Base-by-base conservation (phyloP, 805 yeast species). In the Yarrowia sp. region DNA sequence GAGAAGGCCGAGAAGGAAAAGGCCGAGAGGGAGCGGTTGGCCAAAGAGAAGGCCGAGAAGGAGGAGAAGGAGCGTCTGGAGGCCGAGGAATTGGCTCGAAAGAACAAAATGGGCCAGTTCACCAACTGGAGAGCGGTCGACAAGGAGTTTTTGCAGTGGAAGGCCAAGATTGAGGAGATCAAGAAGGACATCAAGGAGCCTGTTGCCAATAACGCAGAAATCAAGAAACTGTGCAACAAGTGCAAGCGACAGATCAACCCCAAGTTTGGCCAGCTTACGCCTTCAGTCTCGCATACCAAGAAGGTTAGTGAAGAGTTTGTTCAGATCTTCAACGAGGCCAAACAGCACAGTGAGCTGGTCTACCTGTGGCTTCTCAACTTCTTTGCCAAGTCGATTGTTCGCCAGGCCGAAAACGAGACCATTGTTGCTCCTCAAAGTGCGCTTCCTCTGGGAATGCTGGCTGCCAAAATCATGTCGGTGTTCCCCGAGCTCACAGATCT, bases 401-500 rank as follows among this genome's bases (percentile, higher is more conserved):
- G 89, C 34, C 99, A 95, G 78, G 94, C 98, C 0, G 98, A 93
- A 77, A 86, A 96, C 0, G 99, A 95, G 77, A 93, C 92, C 9
- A 83, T 89, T 15, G 96, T 90, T 0, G 85, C 88, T 68, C 87
- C 96, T 1, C 84, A 85, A 50, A 86, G 92, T 3, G 90, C 97
- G 0, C 73, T 90, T 9, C 96, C 99, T 0, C 79, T 95, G 53
- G 97, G 91, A 0, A 84, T 83, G 72, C 77, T 94, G 40, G 80
- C 94, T 0, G 74, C 85, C 17, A 80, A 81, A 39, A 74, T 92
- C 47, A 74, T 92, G 72, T 74, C 82, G 17, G 78, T 77, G 40
- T 83, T 80, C 72, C 83, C 84, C 0, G 86, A 84, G 9, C 79
- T 90, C 19, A 80, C 82, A 38, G 86, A 86, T 69, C 85, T 79